Percentiles rank a stretch among this genome's conserved stretches.
Evolutionary conservation across 208 protist species (phyloP).

Genomic region (Tritrichomonas foetus): DNA sequence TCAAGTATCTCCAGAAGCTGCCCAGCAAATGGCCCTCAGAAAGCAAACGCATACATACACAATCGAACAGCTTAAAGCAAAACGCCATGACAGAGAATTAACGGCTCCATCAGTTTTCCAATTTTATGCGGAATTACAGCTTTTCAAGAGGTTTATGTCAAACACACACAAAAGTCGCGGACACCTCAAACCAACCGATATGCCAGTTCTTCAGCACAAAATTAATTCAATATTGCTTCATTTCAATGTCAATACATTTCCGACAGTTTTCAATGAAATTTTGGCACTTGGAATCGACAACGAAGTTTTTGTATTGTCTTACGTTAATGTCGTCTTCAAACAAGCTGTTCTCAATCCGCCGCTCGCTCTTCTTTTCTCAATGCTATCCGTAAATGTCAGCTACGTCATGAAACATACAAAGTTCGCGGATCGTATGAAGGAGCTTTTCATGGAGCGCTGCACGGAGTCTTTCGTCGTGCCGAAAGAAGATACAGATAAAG

Average conservation of each 20-base stretch:
- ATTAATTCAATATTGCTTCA: constrained; percentile 12
- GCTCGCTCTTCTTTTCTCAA: background rate
- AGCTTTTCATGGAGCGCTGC: background rate
- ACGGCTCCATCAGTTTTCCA: background rate
- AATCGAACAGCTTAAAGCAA: background rate
- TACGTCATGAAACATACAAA: background rate
- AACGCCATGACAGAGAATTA: background rate
- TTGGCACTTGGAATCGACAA: background rate
- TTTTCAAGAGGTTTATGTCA: background rate
- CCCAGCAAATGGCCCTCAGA: background rate
- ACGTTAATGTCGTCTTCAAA: constrained; percentile 33
- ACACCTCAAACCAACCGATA: background rate
- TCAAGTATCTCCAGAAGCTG: background rate
- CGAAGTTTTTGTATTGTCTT: constrained; percentile 9
- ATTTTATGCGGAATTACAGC: background rate
- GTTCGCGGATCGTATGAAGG: background rate
- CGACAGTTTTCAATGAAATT: background rate
- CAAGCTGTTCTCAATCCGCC: constrained; percentile 21
- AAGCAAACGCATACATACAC: background rate
- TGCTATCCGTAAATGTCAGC: background rate
- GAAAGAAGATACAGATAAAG: constrained; percentile 9
- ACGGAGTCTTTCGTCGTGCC: constrained; percentile 18
- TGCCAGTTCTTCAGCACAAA: background rate
- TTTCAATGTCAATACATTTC: constrained; percentile 26
- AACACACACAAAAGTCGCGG: too few species aligned